Base-by-base conservation (phyloP, 2,329 filamentous ascomycete genomes). In the Cadophora gregata region DNA sequence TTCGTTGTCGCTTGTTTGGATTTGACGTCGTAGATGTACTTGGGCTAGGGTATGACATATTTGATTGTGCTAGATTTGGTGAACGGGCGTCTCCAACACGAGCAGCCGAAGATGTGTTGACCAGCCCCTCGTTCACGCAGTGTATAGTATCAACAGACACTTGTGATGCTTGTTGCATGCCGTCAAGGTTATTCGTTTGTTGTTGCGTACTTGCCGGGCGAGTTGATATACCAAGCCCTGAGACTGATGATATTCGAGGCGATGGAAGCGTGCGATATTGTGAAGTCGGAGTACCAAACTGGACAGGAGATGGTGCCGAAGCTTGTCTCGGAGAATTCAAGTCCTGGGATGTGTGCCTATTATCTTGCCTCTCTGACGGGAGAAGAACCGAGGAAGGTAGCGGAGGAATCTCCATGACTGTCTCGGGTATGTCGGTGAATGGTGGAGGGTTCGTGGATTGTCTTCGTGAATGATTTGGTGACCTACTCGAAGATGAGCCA, bases 1-100 rank as follows among this genome's bases (percentile, higher is more conserved):
- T 66, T 53, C 69, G 62, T 61, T 70, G 69, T 6, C 68, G 67
- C 33, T 70, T 71, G 31, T 66, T 59, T 5, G 69, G 53, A 66
- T 70, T 61, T 27, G 63, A 53, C 12, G 42, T 24, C 24, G 45
- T 51, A n/a, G 51, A n/a, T 33, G 19, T 29, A 21, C 19, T 63
- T 14, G 36, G 50, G 16, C 48, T 56, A 12, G 48, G 48, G 47
- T 63, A 47, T n/a, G 50, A 24, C 50, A 38, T n/a, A 29, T 51
- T 53, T 24, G 16, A 4, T 24, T 33, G 50, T 31, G 48, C 33
- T 61, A 29, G 19, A 9, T 12, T 58, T 3, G 33, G 25, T 45
- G 61, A 45, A 7, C 25, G 48, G 27, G 29, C 21, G 1, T 63
- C 61, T 12, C n/a, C 48, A 47, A 56, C 33, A 4, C 48, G 29